Evolutionary conservation across 2,329 filamentous ascomycete genomes (phyloP).

Genomic region (Paraconiothyrium sp.): DNA sequence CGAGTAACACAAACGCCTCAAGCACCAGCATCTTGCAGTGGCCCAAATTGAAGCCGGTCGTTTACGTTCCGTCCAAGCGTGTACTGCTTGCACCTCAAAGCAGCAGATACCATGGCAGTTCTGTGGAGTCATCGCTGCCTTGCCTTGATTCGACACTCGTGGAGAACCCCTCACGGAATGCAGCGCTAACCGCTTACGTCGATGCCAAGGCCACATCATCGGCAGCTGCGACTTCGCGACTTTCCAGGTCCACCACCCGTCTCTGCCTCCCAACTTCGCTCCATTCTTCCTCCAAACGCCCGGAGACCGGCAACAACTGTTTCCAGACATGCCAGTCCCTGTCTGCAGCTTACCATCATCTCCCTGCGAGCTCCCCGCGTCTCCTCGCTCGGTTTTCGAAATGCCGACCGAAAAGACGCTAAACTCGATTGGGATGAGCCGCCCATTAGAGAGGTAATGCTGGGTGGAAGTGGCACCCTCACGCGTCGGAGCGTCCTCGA

Average conservation of each 20-base stretch:
- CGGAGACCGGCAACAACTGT: not conserved
- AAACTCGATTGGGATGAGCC: slow-evolving; percentile 20
- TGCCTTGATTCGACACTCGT: too few relatives aligned
- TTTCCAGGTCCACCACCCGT: slow-evolving; percentile 8
- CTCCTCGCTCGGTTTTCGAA: slow-evolving; percentile 1
- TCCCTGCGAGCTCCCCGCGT: not conserved
- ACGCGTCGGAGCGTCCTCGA: slow-evolving; percentile 23
- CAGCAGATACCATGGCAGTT: not conserved
- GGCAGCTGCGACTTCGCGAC: slow-evolving; percentile 1
- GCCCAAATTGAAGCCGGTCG: not conserved
- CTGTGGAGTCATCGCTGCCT: not conserved
- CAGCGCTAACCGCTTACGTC: slow-evolving; percentile 6
- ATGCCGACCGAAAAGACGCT: not conserved
- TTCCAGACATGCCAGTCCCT: too few relatives aligned
- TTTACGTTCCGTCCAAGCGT: not conserved
- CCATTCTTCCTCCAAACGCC: not conserved
- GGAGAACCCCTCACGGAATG: not conserved
- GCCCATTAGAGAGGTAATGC: slow-evolving; percentile 19
- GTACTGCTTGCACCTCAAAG: not conserved
- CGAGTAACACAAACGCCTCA: too few relatives aligned
- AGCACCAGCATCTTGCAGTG: not conserved
- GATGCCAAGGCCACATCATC: slow-evolving; percentile 9
- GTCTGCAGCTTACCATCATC: not conserved
- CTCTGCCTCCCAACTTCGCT: slow-evolving; percentile 10
- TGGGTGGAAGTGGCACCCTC: slow-evolving; percentile 26